phyloP scores from a whole-genome alignment of 2,329 filamentous ascomycete genomes.

The Epichloe uncinata region DNA sequence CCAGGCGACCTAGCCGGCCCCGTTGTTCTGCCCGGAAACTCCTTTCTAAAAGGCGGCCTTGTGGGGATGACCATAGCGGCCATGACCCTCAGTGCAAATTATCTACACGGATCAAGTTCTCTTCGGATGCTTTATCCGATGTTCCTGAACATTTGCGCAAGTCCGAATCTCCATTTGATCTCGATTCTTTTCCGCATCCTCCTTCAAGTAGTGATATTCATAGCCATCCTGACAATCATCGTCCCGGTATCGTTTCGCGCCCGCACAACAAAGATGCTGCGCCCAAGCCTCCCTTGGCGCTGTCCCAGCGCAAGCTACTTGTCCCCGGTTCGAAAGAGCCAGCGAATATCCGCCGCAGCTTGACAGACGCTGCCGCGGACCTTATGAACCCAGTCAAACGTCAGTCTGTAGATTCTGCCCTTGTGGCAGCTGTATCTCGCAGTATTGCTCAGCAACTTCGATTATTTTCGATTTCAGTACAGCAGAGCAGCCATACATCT shows the following conservation, averaged over 20 bases:
- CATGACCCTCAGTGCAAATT: neutral
- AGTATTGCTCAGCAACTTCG: constrained; percentile 32
- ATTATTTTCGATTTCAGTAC: constrained; percentile 19
- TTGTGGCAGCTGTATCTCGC: constrained; percentile 31
- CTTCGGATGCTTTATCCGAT: neutral
- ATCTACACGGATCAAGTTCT: neutral
- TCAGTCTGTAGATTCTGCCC: constrained; percentile 22
- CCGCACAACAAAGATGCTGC: neutral
- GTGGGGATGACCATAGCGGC: neutral
- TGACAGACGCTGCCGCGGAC: constrained; percentile 8
- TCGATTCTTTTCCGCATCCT: constrained; percentile 13
- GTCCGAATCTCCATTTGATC: constrained; percentile 11
- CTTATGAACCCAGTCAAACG: constrained; percentile 14
- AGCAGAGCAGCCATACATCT: neutral
- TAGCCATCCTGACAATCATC: neutral
- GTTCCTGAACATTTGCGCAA: neutral
- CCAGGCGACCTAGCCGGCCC: constrained; percentile 13
- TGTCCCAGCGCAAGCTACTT: constrained; percentile 3
- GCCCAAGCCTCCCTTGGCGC: constrained; percentile 5
- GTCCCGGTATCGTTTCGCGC: neutral
- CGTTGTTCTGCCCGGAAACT: constrained; percentile 9
- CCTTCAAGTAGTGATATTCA: constrained; percentile 6
- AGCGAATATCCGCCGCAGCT: constrained; percentile 2
- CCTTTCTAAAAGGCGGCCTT: neutral
- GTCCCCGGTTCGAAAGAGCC: neutral